Conservation (phyloP, 1,284 basidiomycete species). For the Trichosporon faecale region DNA sequence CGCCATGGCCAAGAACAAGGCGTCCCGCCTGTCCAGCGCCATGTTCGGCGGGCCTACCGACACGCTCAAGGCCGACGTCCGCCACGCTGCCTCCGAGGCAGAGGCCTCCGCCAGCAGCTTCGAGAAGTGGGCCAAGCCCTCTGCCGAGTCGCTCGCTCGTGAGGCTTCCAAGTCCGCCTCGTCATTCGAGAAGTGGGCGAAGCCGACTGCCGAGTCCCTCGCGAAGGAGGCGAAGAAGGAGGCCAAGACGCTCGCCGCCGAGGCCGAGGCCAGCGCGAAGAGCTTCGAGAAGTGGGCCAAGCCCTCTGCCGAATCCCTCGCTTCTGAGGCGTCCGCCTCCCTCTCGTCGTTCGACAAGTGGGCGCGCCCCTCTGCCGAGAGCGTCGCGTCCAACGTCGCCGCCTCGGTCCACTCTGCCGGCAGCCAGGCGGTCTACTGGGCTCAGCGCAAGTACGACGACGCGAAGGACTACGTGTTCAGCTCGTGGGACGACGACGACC, state of each 20-base stretch:
- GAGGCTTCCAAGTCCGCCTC: conserved; percentile 11
- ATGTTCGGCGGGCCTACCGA: conserved; percentile 59
- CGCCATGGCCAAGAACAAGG: conserved; percentile 68
- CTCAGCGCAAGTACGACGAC: conserved; percentile 60
- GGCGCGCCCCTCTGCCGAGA: conserved; percentile 17
- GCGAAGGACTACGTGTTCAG: conserved; percentile 82
- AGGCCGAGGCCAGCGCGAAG: not conserved
- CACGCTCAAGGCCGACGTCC: conserved; percentile 30
- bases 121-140: not conserved
- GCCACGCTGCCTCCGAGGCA: conserved; percentile 47
- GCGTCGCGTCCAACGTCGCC: conserved; percentile 57
- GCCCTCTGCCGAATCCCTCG: conserved; percentile 7
- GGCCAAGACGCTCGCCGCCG: not conserved
- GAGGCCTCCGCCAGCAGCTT: conserved; percentile 21
- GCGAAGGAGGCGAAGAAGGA: conserved; percentile 4
- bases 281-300: conserved; percentile 13
- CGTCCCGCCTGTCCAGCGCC: conserved; percentile 57
- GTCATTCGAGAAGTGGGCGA: conserved; percentile 10
- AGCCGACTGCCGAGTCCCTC: conserved; percentile 4
- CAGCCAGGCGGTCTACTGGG: conserved; percentile 56
- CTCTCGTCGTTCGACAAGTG: conserved; percentile 7
- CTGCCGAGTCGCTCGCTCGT: conserved; percentile 8
- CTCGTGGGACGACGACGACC: conserved; percentile 74
- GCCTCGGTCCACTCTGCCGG: conserved; percentile 41
- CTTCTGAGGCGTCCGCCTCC: not conserved